These are phyloP conservation scores for Trametes maxima DNA, from an alignment of 768 basidiomycete genomes.

Conservation along the genomic window DNA sequence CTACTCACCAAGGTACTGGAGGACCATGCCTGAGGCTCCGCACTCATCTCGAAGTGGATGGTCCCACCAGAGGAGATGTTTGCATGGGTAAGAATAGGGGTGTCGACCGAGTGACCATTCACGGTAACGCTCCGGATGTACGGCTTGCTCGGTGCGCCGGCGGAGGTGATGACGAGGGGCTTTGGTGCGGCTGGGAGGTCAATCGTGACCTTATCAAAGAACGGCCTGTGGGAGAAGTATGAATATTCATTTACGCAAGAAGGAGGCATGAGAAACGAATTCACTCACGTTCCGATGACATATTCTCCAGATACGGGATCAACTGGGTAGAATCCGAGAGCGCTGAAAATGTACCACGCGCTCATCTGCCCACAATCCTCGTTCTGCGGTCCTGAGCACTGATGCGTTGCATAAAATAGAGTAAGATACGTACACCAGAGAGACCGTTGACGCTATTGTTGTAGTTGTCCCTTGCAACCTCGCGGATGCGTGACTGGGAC, in stretches of 20 bases:
- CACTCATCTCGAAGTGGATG: conserved; percentile 68
- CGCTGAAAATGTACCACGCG: conserved; percentile 84
- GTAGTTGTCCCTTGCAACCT: conserved; percentile 66
- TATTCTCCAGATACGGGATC: conserved; percentile 79
- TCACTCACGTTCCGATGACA: conserved; percentile 68
- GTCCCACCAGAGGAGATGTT: conserved; percentile 59
- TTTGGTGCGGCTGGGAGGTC: conserved; percentile 46
- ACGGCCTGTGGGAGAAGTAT: conserved; percentile 38
- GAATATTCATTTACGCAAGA: neutral
- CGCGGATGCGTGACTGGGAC: conserved; percentile 69
- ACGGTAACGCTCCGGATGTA: conserved; percentile 64
- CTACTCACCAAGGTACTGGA: conserved; percentile 31
- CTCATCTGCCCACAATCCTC: conserved; percentile 93
- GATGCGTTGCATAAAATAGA: neutral
- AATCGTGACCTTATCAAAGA: conserved; percentile 57
- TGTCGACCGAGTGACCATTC: conserved; percentile 47
- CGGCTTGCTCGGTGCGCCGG: conserved; percentile 57
- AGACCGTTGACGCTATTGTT: conserved; percentile 69
- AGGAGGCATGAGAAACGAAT: neutral
- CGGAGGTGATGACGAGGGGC: conserved; percentile 54
- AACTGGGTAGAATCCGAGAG: conserved; percentile 84
- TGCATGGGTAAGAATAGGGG: conserved; percentile 60
- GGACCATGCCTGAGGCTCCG: conserved; percentile 48
- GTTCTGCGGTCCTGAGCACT: conserved; percentile 48
- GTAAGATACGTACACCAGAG: conserved; percentile 56